These are phyloP conservation scores for Neurospora intermedia DNA, from an alignment of 495 filamentous ascomycete genomes.

Conservation along the genomic window DNA sequence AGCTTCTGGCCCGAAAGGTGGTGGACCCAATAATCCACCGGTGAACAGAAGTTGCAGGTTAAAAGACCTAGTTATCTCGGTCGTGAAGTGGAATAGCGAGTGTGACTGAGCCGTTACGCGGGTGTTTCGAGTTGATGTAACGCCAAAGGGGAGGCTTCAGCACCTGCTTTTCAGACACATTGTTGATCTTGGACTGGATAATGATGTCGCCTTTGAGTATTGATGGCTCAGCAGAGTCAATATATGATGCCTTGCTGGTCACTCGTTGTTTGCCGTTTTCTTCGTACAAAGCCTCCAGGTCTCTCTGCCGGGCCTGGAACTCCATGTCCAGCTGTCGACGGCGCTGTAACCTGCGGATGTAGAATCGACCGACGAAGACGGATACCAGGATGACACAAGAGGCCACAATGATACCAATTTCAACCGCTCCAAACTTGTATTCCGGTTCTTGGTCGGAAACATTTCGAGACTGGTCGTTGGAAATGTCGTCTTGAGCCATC, in stretches of 20 bases:
- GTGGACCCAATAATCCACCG: neutral
- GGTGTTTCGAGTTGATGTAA: slow-evolving; percentile 15
- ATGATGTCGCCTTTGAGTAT: neutral
- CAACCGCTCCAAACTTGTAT: slow-evolving; percentile 4
- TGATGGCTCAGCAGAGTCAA: neutral
- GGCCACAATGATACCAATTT: slow-evolving; percentile 14
- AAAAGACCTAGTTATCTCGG: neutral
- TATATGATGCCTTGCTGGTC: neutral
- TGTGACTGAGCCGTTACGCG: slow-evolving; percentile 2
- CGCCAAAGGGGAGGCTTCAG: slow-evolving; percentile 9
- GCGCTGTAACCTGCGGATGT: slow-evolving; percentile 9
- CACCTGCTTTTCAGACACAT: neutral
- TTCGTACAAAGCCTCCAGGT: neutral
- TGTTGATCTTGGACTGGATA: neutral
- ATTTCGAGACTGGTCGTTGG: slow-evolving; percentile 4
- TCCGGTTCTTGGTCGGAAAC: neutral
- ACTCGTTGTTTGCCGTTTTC: neutral
- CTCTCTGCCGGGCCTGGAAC: slow-evolving; percentile 5
- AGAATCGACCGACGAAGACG: slow-evolving; percentile 7
- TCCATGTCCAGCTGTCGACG: slow-evolving; percentile 14
- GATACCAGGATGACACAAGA: slow-evolving; percentile 10
- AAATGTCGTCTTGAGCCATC: slow-evolving; percentile 9
- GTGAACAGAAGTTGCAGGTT: neutral
- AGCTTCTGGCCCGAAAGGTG: neutral
- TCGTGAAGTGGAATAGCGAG: neutral